Evolutionary conservation across 2,329 filamentous ascomycete species (phyloP), one percentile per base, ranked within the genome.

Genomic region (Chaetomiaceae sp.): DNA sequence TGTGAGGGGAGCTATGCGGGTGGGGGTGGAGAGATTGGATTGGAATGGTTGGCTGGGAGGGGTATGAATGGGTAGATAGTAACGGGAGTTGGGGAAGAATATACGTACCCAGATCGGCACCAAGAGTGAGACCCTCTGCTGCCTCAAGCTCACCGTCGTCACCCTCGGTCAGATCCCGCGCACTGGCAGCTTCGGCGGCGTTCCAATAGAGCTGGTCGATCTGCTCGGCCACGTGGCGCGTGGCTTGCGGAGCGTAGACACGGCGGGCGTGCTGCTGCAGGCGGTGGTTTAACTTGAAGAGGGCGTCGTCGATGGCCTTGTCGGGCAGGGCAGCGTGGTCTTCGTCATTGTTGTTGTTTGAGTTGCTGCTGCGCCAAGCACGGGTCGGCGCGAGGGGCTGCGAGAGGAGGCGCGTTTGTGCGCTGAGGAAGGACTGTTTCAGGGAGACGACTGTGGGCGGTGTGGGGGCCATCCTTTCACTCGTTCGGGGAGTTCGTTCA

Each of bases 161-260:
- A 4, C 65, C 66, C 12, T 67, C 65, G 18, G 4, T 12, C 17
- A 6, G 17, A 12, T 32, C 9, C 6, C 6, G 7, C 4, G 64
- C 64, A 0, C 46, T 56, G 2, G 54, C 50, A 11, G 55, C 54
- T 0, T 54, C 68, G 6, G 67, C 72, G 1, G 67, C 66, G 34
- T 69, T 66, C 62, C 74, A 74, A 62, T 87, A 88, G 36, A 85
- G 66, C 38, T 66, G 65, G 63, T 86, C 81, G 34, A 88, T 79
- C 66, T 88, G 84, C 67, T 86, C 83, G 2, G 84, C 83, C 15
- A 88, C 75, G 57, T 86, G 81, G 29, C 83, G 75, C 42, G 75
- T 79, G n/a, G 83, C 81, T 56, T 84, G 81, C 0, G 81, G 75
- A 14, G 80, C 75, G 61, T 86, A 86, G 5, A 80, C 79, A 45